A percentile compares a stretch with the other conserved stretches of the same genome.
Conservation (phyloP, 2,329 filamentous ascomycete genomes). For the Drechslera avenae region DNA sequence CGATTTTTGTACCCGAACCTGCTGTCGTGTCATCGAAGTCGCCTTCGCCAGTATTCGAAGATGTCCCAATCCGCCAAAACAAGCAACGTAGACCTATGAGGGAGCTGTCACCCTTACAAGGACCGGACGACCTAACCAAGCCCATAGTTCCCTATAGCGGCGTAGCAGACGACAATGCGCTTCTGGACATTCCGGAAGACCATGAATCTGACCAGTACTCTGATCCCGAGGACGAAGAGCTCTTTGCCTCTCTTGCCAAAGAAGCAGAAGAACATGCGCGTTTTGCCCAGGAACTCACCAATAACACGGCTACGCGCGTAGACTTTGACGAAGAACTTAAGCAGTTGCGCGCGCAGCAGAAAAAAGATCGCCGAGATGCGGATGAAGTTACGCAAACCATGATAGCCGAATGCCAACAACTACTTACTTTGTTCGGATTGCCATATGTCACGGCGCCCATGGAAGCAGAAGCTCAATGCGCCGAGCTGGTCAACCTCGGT, state of each 20-base stretch:
- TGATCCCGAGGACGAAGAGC: constrained; percentile 89
- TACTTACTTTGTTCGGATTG: constrained; percentile 87
- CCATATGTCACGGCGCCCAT: constrained; percentile 97
- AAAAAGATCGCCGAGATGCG: constrained; percentile 92
- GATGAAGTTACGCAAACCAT: constrained; percentile 97
- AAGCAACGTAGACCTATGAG: constrained; percentile 19
- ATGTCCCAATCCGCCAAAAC: constrained; percentile 47
- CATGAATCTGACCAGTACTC: constrained; percentile 58
- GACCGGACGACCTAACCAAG: constrained; percentile 36
- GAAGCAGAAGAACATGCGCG: constrained; percentile 94
- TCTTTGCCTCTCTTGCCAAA: constrained; percentile 81
- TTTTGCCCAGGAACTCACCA: constrained; percentile 86
- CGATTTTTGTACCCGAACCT: constrained; percentile 14
- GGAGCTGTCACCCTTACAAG: constrained; percentile 36
- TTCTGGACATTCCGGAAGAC: constrained; percentile 29
- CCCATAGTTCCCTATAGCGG: constrained; percentile 39
- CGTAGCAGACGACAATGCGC: constrained; percentile 36
- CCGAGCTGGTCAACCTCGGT: constrained; percentile 81
- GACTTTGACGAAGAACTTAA: constrained; percentile 89
- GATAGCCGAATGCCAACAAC: constrained; percentile 91
- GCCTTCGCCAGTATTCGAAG: constrained; percentile 58
- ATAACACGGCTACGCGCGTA: constrained; percentile 68
- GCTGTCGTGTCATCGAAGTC: constrained; percentile 43
- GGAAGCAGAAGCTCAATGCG: constrained; percentile 98
- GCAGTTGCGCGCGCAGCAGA: constrained; percentile 88